Percentiles rank a stretch among this genome's conserved stretches.
phyloP scores from a whole-genome alignment of 139 green algal genomes.

The Gonium pectorale region DNA sequence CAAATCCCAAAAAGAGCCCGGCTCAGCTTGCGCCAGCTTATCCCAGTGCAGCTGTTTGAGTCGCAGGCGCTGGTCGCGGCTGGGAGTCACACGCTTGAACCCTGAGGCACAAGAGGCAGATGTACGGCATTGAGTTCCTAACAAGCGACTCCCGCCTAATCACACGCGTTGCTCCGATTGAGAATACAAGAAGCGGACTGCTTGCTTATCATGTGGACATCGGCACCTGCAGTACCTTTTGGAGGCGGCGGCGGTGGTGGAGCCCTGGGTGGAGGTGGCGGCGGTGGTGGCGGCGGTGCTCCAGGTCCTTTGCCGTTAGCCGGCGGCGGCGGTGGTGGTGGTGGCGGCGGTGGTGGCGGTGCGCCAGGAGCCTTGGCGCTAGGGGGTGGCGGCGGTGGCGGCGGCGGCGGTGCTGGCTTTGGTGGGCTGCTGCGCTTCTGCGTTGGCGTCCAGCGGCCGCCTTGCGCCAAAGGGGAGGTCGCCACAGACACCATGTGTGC shows the following conservation, averaged over 20 bases:
- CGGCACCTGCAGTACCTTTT: no score
- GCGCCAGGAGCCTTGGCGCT: no score
- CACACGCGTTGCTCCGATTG: no score
- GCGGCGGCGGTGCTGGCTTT: background rate
- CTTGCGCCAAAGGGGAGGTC: conserved; percentile 8
- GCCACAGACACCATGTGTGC: conserved; percentile 11
- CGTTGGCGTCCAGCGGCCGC: conserved; percentile 21
- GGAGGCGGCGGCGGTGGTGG: background rate
- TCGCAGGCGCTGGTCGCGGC: conserved; percentile 62
- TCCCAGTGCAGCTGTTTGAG: conserved; percentile 92
- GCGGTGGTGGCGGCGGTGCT: conserved; percentile 11
- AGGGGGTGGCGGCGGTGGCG: conserved; percentile 25
- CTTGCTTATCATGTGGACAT: no score
- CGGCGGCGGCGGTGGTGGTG: conserved; percentile 26
- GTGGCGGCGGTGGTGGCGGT: background rate
- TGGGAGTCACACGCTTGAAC: conserved; percentile 49
- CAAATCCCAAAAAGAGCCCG: conserved; percentile 76
- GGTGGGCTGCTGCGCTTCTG: background rate
- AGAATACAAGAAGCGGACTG: no score
- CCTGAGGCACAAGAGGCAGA: conserved; percentile 1
- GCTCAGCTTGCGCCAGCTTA: conserved; percentile 71
- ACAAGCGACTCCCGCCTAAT: no score
- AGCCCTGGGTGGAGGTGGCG: no score
- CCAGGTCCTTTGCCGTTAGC: background rate
- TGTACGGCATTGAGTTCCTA: no score